Percentiles rank a stretch among this genome's conserved stretches.
These are phyloP conservation scores for Geotrichum citri-aurantii DNA, from an alignment of 1,139 yeast species.

Conservation along the genomic window DNA sequence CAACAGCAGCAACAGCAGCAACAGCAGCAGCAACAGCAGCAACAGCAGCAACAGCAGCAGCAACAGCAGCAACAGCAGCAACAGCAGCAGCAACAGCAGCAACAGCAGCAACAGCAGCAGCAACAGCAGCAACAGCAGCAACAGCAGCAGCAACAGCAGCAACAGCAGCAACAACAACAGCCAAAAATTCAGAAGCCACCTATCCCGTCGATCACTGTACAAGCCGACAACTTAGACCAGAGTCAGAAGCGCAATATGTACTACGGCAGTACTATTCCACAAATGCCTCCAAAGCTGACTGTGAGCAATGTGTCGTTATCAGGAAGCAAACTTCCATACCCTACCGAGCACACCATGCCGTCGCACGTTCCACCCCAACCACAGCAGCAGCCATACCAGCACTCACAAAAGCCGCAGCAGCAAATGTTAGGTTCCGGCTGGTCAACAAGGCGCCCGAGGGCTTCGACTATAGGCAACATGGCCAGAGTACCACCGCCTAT, in stretches of 20 bases:
- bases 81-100: slow-evolving; percentile 9
- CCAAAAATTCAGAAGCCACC: slow-evolving; percentile 9
- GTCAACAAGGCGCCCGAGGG: slow-evolving; percentile 33
- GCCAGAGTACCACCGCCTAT: slow-evolving; percentile 40
- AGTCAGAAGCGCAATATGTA: neutral
- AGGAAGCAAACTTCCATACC: neutral
- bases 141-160: neutral
- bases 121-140: neutral
- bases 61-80: slow-evolving; percentile 8
- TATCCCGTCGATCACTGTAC: neutral
- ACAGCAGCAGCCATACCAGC: slow-evolving; percentile 1
- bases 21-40: neutral
- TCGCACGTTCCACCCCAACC: neutral
- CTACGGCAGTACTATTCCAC: slow-evolving; percentile 1
- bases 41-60: slow-evolving; percentile 7
- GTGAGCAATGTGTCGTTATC: neutral
- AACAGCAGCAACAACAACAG: slow-evolving; percentile 7
- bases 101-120: slow-evolving; percentile 6
- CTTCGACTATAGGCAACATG: slow-evolving; percentile 40
- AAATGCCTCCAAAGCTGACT: slow-evolving; percentile 8
- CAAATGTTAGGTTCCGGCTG: slow-evolving; percentile 7
- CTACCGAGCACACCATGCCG: neutral
- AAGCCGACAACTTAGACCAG: neutral
- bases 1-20: neutral
- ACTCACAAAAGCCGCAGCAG: neutral